Base-by-base conservation (phyloP, 2,329 filamentous ascomycete species). In the Bipolaris sorokiniana region DNA sequence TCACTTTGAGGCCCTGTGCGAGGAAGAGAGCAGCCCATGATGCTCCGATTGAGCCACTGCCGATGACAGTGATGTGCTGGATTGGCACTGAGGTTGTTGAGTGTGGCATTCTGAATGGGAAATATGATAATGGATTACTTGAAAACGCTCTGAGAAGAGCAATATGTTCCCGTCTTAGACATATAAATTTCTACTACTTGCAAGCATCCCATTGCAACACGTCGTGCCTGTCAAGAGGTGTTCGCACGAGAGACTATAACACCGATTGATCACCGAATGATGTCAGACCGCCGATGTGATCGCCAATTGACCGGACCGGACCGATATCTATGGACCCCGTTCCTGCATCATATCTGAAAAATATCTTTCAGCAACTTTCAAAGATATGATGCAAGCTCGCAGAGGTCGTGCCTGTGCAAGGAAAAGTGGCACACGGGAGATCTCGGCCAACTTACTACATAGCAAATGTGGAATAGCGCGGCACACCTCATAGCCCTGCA, bases 1-100 rank as follows among this genome's bases (percentile, higher is more conserved):
- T 65, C n/a, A 81, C 79, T 16, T 65, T 63, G n/a, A 76, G 59
- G 18, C 76, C 77, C 45, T 72, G 69, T 4, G 77, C 68, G 0
- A 79, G 68, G 48, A 79, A 79, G 0, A 79, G 66, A 9, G 74
- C 75, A 1, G 77, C 75, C 78, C 79, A 81, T 10, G 73, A 76
- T 16, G 77, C 73, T 15, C 77, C 77, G 16, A 79, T 79, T 13
- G 74, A 68, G 5, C 77, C 77, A 26, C 69, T 73, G 9, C 77
- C 77, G 40, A 79, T 72, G 4, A 78, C 66, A 44, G 65, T 66
- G n/a, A 75, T 62, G 6, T 58, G 49, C 20, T 54, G 51, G 7
- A 61, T 55, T 4, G 51, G 42, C 15, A 13, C n/a, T 31, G 42
- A 20, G 26, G 13, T 11, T 33, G 42, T 33, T 45, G 42, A 33